phyloP scores from a whole-genome alignment of 2,329 filamentous ascomycete species.

The Cordyceps farinosa region DNA sequence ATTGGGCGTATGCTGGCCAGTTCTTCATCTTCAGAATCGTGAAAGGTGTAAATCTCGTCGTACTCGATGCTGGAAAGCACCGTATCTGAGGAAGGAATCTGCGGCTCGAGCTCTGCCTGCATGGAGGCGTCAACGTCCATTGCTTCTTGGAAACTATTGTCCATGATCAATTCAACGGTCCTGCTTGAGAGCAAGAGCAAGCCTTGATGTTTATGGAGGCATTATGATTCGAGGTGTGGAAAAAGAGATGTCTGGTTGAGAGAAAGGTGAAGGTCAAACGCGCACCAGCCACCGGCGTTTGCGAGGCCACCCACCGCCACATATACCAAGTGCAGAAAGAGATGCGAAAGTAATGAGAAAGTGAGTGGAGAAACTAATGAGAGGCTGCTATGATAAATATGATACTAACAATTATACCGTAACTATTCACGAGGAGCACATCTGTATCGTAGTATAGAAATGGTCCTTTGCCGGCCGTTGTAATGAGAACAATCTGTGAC shows the following conservation, averaged over 20 bases:
- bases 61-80: background rate
- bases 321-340: no score
- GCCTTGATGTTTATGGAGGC: background rate
- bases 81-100: background rate
- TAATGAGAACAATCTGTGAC: no score
- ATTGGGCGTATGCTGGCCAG: background rate
- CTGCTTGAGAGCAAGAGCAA: background rate
- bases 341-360: no score
- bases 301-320: background rate
- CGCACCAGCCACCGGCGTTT: background rate
- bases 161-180: background rate
- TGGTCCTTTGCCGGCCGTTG: no score
- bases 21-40: background rate
- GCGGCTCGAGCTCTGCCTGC: background rate
- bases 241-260: background rate
- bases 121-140: background rate
- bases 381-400: no score
- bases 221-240: background rate
- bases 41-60: background rate
- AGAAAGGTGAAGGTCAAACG: constrained; percentile 3
- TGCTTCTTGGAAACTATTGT: background rate
- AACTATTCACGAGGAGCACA: no score
- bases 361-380: no score
- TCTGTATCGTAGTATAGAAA: no score
- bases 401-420: no score